These are phyloP conservation scores for Protea cynaroides DNA, from an alignment of 164 flowering plant genomes.

Conservation along the genomic window DNA sequence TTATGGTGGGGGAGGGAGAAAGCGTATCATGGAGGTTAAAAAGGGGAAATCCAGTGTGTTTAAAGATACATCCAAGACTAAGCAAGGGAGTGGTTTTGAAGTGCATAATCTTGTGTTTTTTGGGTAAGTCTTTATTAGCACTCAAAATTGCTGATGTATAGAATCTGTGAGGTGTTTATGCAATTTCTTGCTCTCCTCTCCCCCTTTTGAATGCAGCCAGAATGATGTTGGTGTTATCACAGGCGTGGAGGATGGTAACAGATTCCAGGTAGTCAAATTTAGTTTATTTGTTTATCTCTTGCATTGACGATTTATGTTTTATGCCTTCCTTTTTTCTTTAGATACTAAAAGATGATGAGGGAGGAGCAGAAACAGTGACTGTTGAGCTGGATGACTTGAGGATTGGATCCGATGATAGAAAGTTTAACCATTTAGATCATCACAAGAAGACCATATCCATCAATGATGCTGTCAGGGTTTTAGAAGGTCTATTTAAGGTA, in stretches of 20 bases:
- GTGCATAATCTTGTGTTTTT: constrained; percentile 70
- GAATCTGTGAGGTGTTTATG: not conserved
- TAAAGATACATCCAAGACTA: constrained; percentile 15
- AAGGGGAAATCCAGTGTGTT: constrained; percentile 17
- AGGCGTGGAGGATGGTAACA: constrained; percentile 54
- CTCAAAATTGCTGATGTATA: not conserved
- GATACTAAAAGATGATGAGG: constrained; percentile 62
- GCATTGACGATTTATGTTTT: not conserved
- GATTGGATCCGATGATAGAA: constrained; percentile 42
- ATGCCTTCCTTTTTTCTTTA: constrained; percentile 22
- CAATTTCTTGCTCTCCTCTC: not conserved
- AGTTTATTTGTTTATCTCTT: not conserved
- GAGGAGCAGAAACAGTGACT: constrained; percentile 44
- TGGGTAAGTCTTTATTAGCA: constrained; percentile 41
- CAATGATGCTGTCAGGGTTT: constrained; percentile 56
- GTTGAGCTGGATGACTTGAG: constrained; percentile 41
- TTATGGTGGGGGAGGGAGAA: constrained; percentile 54
- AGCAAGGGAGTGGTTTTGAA: constrained; percentile 35
- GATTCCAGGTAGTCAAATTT: constrained; percentile 52
- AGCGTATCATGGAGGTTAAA: constrained; percentile 10
- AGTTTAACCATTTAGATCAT: constrained; percentile 61
- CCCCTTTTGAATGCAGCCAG: constrained; percentile 39
- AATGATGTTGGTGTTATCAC: constrained; percentile 77
- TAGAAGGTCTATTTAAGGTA: constrained; percentile 81
- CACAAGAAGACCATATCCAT: constrained; percentile 43